These are phyloP conservation scores for Plasmodium cynomolgi DNA, from an alignment of 169 alveolate species.

Conservation along the genomic window DNA sequence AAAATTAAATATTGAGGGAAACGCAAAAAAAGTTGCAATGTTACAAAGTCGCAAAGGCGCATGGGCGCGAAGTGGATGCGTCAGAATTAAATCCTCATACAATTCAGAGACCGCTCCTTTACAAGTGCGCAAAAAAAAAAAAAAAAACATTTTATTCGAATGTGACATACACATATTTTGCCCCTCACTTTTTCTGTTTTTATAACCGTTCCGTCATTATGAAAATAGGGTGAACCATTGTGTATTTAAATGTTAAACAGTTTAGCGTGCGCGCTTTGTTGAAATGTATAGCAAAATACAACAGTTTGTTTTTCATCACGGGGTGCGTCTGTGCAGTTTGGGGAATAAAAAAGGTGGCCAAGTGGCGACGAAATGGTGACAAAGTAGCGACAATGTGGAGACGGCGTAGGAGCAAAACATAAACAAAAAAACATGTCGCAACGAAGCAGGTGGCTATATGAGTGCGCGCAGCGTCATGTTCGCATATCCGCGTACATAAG, in stretches of 20 bases:
- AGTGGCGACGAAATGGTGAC: neutral
- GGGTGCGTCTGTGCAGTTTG: neutral
- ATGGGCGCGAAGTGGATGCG: neutral
- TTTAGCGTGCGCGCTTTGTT: neutral
- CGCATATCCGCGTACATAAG: neutral
- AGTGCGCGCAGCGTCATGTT: neutral
- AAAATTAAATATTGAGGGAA: neutral
- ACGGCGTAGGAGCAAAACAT: neutral
- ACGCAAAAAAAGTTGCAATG: neutral
- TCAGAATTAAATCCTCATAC: neutral
- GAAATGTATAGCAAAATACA: neutral
- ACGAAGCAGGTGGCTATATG: neutral
- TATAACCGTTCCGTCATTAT: neutral
- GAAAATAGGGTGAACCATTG: neutral
- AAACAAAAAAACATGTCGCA: neutral
- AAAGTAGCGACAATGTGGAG: neutral
- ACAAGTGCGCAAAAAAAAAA: neutral
- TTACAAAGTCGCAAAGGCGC: neutral
- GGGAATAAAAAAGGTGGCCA: neutral
- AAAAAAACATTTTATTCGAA: neutral
- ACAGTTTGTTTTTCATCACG: neutral
- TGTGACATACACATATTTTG: neutral
- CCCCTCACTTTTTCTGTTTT: neutral
- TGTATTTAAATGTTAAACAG: neutral
- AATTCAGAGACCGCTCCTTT: neutral